Evolutionary conservation across 768 basidiomycete genomes (phyloP).

Genomic region (Auricularia auricula-judae): DNA sequence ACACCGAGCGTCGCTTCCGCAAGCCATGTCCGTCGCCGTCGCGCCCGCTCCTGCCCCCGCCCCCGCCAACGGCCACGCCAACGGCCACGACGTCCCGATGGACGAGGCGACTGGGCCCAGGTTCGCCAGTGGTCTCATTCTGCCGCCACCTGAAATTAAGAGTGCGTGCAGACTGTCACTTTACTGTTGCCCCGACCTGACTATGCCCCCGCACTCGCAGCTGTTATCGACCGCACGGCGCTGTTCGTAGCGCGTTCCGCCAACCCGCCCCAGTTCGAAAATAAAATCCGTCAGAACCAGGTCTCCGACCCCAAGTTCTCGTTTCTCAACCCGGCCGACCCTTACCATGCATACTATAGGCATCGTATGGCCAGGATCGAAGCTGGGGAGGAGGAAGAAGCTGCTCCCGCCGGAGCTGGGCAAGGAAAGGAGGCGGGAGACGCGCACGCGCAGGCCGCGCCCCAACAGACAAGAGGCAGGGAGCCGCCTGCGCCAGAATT

Average conservation of each 20-base stretch:
- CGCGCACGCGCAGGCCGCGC: slow-evolving; percentile 10
- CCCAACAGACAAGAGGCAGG: slow-evolving; percentile 10
- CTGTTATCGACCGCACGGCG: slow-evolving; percentile 93
- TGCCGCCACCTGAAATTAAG: slow-evolving; percentile 94
- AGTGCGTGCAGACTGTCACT: slow-evolving; percentile 34
- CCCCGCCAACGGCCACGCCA: slow-evolving; percentile 20
- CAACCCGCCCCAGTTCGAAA: slow-evolving; percentile 87
- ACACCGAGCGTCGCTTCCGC: background rate
- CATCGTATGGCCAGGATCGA: slow-evolving; percentile 78
- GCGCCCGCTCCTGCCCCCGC: background rate
- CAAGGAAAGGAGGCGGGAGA: slow-evolving; percentile 29
- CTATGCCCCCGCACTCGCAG: slow-evolving; percentile 25
- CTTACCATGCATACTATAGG: slow-evolving; percentile 97
- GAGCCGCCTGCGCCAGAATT: slow-evolving; percentile 72
- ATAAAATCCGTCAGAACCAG: slow-evolving; percentile 94
- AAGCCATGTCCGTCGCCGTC: slow-evolving; percentile 1
- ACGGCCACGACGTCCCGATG: slow-evolving; percentile 30
- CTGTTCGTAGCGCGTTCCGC: slow-evolving; percentile 85
- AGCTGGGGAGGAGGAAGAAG: slow-evolving; percentile 56
- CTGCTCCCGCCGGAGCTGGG: slow-evolving; percentile 31
- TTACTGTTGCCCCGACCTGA: slow-evolving; percentile 7
- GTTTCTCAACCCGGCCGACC: slow-evolving; percentile 92
- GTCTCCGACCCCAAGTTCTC: slow-evolving; percentile 97
- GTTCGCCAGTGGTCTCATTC: slow-evolving; percentile 79
- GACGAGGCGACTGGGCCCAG: slow-evolving; percentile 29